A percentile compares a stretch with the other conserved stretches of the same genome.
These are phyloP conservation scores for Triglochin maritima DNA, from an alignment of 106 monocot genomes.

Conservation along the genomic window DNA sequence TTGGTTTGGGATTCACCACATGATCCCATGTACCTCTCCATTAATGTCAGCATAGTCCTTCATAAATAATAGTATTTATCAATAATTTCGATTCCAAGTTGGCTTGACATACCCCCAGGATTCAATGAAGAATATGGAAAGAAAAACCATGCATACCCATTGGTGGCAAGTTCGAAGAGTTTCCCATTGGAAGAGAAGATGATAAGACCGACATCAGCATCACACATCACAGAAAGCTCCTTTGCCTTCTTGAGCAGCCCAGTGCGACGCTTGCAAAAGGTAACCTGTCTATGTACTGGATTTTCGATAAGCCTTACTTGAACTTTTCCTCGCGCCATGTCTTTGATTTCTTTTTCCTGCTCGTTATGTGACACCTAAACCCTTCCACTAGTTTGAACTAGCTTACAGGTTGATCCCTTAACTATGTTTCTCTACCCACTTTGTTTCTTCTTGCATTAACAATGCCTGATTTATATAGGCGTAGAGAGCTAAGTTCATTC, in stretches of 20 bases:
- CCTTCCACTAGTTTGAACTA: constrained; percentile 7
- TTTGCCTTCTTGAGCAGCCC: constrained; percentile 10
- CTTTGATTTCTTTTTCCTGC: not conserved
- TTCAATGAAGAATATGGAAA: not conserved
- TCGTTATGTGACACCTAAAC: not conserved
- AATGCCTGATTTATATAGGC: not conserved
- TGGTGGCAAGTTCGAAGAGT: constrained; percentile 44
- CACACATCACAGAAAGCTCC: constrained; percentile 16
- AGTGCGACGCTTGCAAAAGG: constrained; percentile 15
- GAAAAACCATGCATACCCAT: constrained; percentile 24
- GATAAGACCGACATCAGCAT: constrained; percentile 17
- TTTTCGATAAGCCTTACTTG: constrained; percentile 47
- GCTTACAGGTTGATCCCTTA: not conserved
- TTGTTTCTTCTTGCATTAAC: not conserved
- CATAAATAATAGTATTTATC: not conserved
- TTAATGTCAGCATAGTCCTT: constrained; percentile 9
- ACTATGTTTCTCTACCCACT: not conserved
- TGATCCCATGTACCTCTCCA: constrained; percentile 4
- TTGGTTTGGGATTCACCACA: not conserved
- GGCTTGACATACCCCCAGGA: not conserved
- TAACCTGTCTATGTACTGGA: constrained; percentile 45
- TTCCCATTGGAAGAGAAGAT: constrained; percentile 15
- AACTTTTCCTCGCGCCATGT: constrained; percentile 50
- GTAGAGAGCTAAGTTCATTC: not conserved
- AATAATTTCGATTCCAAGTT: not conserved